Base-by-base conservation (phyloP, 2,329 filamentous ascomycete genomes). In the Neobulgaria alba region DNA sequence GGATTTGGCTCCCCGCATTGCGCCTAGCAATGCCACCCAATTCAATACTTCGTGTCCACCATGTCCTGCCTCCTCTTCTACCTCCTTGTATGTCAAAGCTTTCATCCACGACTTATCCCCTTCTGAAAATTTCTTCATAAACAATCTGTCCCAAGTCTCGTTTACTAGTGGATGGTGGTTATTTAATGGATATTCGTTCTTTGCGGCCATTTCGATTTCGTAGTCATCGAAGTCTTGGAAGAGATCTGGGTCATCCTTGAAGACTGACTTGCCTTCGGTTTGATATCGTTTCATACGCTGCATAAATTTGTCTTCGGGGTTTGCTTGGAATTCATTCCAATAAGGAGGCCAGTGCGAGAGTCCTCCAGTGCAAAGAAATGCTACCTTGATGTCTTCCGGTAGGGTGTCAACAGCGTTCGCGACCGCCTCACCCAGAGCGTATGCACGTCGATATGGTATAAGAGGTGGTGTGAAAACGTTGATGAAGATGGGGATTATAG, bases 321-420 rank as follows among this genome's bases (percentile, higher is more conserved):
- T 49, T 1, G 53, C 54, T 46, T 58, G 54, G 9, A 33, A 39
- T 8, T 53, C 52, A 33, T 40, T 55, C 56, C 55, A 59, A 49
- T 57, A 58, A 2, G 56, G 55, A 3, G 57, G 55, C 54, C 55
- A 58, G 36, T 58, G 55, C 1, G 55, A 59, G 5, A 59, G 48
- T n/a, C 53, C 53, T 10, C 53, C 51, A 2, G 53, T 56, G 30
- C 43, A 47, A 7, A 54, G 38, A 29, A 51, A 49, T 12, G 46
- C 46, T 2, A 49, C 44, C 15, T 42, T 42, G 10, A 32, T 47
- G 2, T 47, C 46, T 4, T 34, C 51, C 12, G 51, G 48, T 10
- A 51, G 37, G 10, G 33, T 38, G 37, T 57, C 48, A 10, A 49
- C 48, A 2, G 54, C 54, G 8, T 43, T 37, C 10, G 55, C 45